Base-by-base conservation (phyloP, 192 early-diverging fungal species). In the Linnemannia hyalina region DNA sequence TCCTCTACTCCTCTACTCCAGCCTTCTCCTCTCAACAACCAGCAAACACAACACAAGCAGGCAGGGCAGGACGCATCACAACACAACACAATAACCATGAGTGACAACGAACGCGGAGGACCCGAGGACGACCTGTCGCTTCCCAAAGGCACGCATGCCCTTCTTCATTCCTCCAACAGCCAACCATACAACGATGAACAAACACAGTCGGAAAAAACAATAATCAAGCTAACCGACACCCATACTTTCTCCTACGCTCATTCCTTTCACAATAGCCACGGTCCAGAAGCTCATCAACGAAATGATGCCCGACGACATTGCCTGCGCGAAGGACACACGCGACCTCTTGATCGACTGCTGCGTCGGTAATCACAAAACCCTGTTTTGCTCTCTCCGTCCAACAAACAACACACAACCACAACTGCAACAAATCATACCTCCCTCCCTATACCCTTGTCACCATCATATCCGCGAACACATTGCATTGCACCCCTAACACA, bases 321-420 rank as follows among this genome's bases (percentile, higher is more conserved):
- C 91, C 15, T 97, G 97, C 77, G 94, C 98, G n/a, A 99, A 98
- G 88, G 98, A 99, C 72, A 96, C 98, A 10, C 92, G 97, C 36
- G 98, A 99, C 83, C 88, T 99, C 46, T 88, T 99, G 65, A 93
- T 97, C 36, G 98, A 99, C 74, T 99, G 98, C 87, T 99, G 98
- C 88, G 94, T 97, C 40, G 96, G 96, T 97, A 89, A 83, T 91
- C 11, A 36, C 26, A 40, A 55, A 89, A 70, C 29, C 68, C 11
- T 69, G 36, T 18, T 55, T 32, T 35, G 26, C 44, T 69, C 16
- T 20, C 55, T 68, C 40, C 10, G 52, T 13, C 75, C 35, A 76
- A 23, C 10, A 63, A 49, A 46, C 36, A 69, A 15, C 35, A 63
- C 15, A 38, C 6, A 9, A 73, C 10, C 32, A 38, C 72, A 41